A percentile compares a stretch with the other conserved stretches of the same genome.
Conservation (phyloP, 768 basidiomycete species). For the Hemileccinum impolitum region DNA sequence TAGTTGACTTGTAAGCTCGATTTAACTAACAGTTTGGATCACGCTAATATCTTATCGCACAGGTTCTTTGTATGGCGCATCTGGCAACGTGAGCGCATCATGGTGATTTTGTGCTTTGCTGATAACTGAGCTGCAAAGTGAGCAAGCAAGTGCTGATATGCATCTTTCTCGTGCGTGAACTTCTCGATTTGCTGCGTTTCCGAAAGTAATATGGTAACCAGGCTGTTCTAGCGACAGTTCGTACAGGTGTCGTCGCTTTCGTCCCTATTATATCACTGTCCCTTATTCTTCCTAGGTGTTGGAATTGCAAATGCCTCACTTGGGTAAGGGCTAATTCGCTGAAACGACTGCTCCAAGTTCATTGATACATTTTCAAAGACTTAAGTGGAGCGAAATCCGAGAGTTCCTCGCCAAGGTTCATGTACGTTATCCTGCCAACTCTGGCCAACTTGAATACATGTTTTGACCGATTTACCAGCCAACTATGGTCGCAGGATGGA, state of each 20-base stretch:
- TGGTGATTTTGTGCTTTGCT: background rate
- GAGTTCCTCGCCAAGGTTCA: background rate
- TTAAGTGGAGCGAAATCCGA: background rate
- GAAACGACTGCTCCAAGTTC: background rate
- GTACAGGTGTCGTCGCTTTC: slow-evolving; percentile 4
- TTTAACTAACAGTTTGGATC: background rate
- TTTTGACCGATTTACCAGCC: background rate
- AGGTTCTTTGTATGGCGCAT: slow-evolving; percentile 21
- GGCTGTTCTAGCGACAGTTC: slow-evolving; percentile 6
- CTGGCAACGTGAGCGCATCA: slow-evolving; percentile 10
- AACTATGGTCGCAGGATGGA: slow-evolving; percentile 14
- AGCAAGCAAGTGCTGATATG: slow-evolving; percentile 8
- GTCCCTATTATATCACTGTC: background rate
- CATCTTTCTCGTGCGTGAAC: slow-evolving; percentile 10
- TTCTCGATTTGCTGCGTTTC: background rate
- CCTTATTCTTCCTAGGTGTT: slow-evolving; percentile 4
- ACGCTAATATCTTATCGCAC: background rate
- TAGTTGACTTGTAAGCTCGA: slow-evolving; percentile 4
- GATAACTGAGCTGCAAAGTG: background rate
- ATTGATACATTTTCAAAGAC: background rate
- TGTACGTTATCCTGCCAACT: background rate
- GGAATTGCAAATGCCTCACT: slow-evolving; percentile 6
- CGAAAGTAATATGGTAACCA: background rate
- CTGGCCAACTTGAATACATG: background rate
- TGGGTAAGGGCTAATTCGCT: background rate